Evolutionary conservation across 306 rosid species (phyloP), one percentile per base, ranked within the genome.

Genomic region (Ormosia semicastrata): DNA sequence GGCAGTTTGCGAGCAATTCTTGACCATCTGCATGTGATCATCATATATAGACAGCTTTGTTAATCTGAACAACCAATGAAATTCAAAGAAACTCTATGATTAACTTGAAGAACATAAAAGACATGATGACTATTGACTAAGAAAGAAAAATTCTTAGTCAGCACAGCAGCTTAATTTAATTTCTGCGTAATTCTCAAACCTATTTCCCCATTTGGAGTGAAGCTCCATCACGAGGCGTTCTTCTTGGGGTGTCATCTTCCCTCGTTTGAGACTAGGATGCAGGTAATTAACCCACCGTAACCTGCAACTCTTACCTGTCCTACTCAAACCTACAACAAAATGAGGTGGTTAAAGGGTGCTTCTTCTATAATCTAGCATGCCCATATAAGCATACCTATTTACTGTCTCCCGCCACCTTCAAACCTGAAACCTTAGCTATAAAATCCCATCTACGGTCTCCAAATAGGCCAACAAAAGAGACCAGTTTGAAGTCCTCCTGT

Each of bases 361-460:
- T 86, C 63, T 73, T 17, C 39, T 52, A 74, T 52, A 73, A 79
- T 12, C 69, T 29, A 36, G 59, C 86, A 82, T 87, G 60, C 71
- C 90, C 88, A 57, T 41, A 84, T 82, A 81, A 80, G 63, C 97
- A 82, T 92, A 81, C 96, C 94, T 93, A 83, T 79, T 30, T 18
- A 68, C 32, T 80, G 59, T 92, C 98, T 92, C 98, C 99, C 97
- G 62, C 99, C 99, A 94, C 98, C 99, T 89, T 92, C 99, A 96
- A 96, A 96, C 99, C 99, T 96, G 99, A 94, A 60, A 94, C 97
- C 83, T 88, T 91, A 0, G 99, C 97, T 76, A 96, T 90, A 84
- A 89, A 94, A 75, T 96, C 99, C 99, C 99, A 96, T 80, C 97
- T 92, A 62, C 99, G 94, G 60, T 94, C 99, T 41, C 99, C 99